Evolutionary conservation across 1,284 basidiomycete species (phyloP).

Genomic region (Papiliotrema laurentii): DNA sequence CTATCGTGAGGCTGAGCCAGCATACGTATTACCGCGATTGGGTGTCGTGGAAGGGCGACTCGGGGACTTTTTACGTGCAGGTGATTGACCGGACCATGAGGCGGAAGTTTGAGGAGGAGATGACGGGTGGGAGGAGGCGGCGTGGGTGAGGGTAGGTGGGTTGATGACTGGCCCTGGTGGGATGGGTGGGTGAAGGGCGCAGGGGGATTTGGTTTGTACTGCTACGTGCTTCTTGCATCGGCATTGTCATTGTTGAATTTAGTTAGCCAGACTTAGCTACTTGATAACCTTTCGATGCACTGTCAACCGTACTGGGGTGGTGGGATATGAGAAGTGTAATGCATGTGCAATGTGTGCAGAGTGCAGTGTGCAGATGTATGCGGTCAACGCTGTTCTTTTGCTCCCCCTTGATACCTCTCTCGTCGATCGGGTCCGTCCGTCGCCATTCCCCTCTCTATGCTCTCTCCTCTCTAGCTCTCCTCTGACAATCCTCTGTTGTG

Average conservation of each 20-base stretch:
- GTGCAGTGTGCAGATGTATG: too few relatives aligned
- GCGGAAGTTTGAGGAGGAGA: constrained; percentile 33
- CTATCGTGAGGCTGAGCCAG: constrained; percentile 30
- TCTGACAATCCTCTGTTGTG: too few relatives aligned
- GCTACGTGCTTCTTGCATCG: too few relatives aligned
- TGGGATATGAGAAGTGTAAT: too few relatives aligned
- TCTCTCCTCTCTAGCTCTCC: too few relatives aligned
- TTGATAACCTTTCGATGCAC: too few relatives aligned
- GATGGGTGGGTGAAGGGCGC: background rate
- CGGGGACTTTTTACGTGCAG: constrained; percentile 38
- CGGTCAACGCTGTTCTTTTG: too few relatives aligned
- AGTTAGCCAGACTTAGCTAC: too few relatives aligned
- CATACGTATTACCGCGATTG: constrained; percentile 39
- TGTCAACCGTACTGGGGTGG: too few relatives aligned
- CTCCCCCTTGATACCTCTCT: background rate
- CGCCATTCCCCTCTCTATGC: too few relatives aligned
- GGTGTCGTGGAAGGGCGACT: constrained; percentile 46
- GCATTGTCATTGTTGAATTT: too few relatives aligned
- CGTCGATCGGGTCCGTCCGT: background rate
- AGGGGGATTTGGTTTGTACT: background rate
- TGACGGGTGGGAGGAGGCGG: constrained; percentile 20
- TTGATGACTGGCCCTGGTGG: background rate
- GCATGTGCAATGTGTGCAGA: background rate
- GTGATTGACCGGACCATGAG: constrained; percentile 36
- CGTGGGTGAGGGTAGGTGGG: constrained; percentile 2